Percentiles rank a stretch among this genome's conserved stretches.
These are phyloP conservation scores for Nitzschia sp. DNA, from an alignment of 108 stramenopile species.

Conservation along the genomic window DNA sequence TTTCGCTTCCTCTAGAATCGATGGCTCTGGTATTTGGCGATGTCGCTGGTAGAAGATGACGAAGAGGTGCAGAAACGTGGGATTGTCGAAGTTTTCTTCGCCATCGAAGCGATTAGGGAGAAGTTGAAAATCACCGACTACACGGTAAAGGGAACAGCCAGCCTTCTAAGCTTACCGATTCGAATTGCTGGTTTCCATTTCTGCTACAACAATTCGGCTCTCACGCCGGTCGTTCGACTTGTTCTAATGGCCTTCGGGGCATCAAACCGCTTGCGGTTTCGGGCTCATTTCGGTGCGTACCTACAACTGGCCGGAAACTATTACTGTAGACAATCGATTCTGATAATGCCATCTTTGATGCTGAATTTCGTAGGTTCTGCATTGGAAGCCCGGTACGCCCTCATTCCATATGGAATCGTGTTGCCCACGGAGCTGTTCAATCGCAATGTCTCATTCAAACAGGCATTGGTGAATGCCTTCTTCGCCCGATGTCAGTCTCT, in stretches of 20 bases:
- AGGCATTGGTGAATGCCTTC: background rate
- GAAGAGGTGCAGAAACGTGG: constrained; percentile 20
- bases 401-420: background rate
- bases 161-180: constrained; percentile 6
- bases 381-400: background rate
- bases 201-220: constrained; percentile 13
- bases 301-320: background rate
- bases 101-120: background rate
- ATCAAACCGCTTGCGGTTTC: constrained; percentile 4
- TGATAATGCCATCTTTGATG: background rate
- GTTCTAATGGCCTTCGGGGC: constrained; percentile 9
- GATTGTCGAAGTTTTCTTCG: background rate
- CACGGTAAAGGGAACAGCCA: background rate
- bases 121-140: background rate
- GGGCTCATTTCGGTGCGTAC: constrained; percentile 13
- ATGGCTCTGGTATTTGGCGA: background rate
- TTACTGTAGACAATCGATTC: too few relatives aligned
- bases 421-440: background rate
- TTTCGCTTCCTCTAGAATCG: constrained; percentile 1
- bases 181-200: constrained; percentile 20
- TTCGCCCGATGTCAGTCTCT: background rate
- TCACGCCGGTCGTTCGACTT: background rate
- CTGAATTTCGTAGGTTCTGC: too few relatives aligned
- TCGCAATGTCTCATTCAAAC: background rate
- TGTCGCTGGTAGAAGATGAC: constrained; percentile 9